phyloP scores from a whole-genome alignment of 2,329 filamentous ascomycete species.

The Epichloe sibirici region DNA sequence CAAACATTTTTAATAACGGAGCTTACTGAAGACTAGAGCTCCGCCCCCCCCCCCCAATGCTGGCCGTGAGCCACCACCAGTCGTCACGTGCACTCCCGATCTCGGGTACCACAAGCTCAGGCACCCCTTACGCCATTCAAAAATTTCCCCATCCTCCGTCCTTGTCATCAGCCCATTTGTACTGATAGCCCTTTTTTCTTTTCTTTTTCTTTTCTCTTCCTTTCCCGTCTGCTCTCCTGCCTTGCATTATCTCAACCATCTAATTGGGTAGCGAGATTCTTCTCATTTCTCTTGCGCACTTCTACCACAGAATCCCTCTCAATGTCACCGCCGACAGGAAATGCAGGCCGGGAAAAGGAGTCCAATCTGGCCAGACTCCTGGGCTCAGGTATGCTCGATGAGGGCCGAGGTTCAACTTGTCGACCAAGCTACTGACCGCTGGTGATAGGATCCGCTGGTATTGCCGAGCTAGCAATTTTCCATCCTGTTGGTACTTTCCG shows the following conservation, averaged over 20 bases:
- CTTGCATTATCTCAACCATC: neutral
- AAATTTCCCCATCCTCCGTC: conserved; percentile 7
- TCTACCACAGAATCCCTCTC: conserved; percentile 10
- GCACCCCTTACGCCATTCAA: conserved; percentile 2
- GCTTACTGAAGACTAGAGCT: no score
- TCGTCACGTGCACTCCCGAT: conserved; percentile 7
- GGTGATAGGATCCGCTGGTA: conserved; percentile 68
- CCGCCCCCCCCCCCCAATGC: no score
- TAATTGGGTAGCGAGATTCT: neutral
- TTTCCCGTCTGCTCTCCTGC: no score
- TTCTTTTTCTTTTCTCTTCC: neutral
- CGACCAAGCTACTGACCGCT: conserved; percentile 10
- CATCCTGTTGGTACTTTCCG: conserved; percentile 53
- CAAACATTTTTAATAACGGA: no score
- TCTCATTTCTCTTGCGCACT: neutral
- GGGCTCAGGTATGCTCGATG: conserved; percentile 61
- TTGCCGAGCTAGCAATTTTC: conserved; percentile 86
- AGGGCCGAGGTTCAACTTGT: neutral
- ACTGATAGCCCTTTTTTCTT: neutral
- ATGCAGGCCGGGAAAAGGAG: conserved; percentile 55
- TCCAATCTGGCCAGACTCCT: conserved; percentile 78
- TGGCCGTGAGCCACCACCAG: neutral
- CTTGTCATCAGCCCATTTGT: neutral
- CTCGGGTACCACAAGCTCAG: conserved; percentile 7
- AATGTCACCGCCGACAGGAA: conserved; percentile 47